Conservation (phyloP, 768 basidiomycete species). For the Macrolepiota albuminosa region DNA sequence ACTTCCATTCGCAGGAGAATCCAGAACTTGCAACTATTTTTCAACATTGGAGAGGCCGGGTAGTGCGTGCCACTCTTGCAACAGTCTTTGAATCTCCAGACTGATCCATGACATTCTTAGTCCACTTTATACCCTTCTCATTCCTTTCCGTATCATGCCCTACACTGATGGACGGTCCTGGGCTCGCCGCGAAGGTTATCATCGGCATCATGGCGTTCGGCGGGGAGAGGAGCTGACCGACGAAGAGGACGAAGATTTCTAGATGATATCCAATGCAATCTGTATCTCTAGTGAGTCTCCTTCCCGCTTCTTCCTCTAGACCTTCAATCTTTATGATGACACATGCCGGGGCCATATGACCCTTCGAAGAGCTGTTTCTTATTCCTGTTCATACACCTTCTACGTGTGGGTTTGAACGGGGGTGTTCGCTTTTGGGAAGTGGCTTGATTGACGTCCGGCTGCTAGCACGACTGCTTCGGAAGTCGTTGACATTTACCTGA, state of each 20-base stretch:
- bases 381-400: background rate
- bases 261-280: background rate
- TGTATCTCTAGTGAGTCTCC: background rate
- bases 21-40: constrained; percentile 77
- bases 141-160: constrained; percentile 77
- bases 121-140: constrained; percentile 69
- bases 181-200: constrained; percentile 66
- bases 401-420: background rate
- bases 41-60: constrained; percentile 76
- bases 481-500: constrained; percentile 6
- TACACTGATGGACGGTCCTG: constrained; percentile 82
- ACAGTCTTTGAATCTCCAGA: background rate
- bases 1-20: constrained; percentile 31
- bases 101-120: constrained; percentile 31
- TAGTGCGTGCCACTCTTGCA: constrained; percentile 54
- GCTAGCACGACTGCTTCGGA: background rate
- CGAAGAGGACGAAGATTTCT: constrained; percentile 57
- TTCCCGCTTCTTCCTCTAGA: background rate
- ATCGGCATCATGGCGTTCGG: constrained; percentile 56
- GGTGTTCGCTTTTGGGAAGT: constrained; percentile 36
- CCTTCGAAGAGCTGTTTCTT: constrained; percentile 33
- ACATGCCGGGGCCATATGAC: constrained; percentile 89
- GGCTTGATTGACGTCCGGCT: constrained; percentile 61
- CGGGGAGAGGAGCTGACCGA: constrained; percentile 86
- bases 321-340: constrained; percentile 42